A percentile compares a stretch with the other conserved stretches of the same genome.
phyloP scores from a whole-genome alignment of 2,329 filamentous ascomycete genomes.

The Phyllosticta capitalensis region DNA sequence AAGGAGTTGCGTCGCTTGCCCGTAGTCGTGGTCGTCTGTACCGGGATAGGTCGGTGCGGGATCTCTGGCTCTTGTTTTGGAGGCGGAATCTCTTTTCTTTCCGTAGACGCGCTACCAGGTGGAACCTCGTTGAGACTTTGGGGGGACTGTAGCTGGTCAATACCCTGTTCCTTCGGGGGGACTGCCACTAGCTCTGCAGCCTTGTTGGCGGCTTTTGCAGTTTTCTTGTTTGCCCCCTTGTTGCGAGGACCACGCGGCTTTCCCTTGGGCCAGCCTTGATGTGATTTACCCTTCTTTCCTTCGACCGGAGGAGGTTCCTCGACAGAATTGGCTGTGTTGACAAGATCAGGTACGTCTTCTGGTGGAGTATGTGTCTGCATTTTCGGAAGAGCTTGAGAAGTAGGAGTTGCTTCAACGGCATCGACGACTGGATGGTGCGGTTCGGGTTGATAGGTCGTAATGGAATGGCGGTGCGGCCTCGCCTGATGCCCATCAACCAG shows the following conservation, averaged over 20 bases:
- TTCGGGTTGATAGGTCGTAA: background rate
- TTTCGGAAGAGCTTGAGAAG: conserved; percentile 7
- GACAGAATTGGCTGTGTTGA: conserved; percentile 13
- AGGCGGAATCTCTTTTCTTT: background rate
- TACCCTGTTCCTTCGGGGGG: conserved; percentile 2
- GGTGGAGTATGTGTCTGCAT: conserved; percentile 33
- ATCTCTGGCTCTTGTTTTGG: background rate
- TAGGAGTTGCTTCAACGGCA: background rate
- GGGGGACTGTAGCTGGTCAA: conserved; percentile 26
- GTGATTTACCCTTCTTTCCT: conserved; percentile 25
- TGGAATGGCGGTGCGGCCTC: background rate
- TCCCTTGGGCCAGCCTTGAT: conserved; percentile 37
- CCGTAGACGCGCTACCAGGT: conserved; percentile 6
- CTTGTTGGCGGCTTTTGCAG: conserved; percentile 22
- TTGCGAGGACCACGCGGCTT: conserved; percentile 34
- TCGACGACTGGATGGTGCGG: background rate
- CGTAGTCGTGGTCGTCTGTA: background rate
- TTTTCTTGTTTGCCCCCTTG: conserved; percentile 27
- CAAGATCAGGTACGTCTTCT: conserved; percentile 20
- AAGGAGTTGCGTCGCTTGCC: conserved; percentile 6
- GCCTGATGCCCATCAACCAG: background rate
- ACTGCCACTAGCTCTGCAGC: conserved; percentile 11
- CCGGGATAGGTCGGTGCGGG: background rate
- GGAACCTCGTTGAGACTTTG: conserved; percentile 23
- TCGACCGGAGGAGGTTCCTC: conserved; percentile 14